Base-by-base conservation (phyloP, 2,329 filamentous ascomycete genomes). In the Aspergillus sp. region DNA sequence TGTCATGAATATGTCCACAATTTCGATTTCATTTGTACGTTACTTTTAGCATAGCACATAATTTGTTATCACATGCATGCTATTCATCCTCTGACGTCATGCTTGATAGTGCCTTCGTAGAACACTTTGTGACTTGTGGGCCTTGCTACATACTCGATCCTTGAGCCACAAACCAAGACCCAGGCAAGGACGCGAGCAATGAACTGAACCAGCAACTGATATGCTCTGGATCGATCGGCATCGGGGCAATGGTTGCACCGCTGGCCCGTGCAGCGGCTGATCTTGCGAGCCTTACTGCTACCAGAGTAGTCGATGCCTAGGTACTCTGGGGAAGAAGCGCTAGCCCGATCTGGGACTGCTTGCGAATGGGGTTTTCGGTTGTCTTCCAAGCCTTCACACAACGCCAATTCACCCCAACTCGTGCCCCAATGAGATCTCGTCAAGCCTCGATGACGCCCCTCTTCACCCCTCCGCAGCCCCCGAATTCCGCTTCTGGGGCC, bases 261-360 rank as follows among this genome's bases (percentile, higher is more conserved):
- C 25, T 23, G 47, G 23, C 22, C 19, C 13, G 13, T 17, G 47
- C 13, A 15, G 19, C 7, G 19, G 13, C 19, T 3, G 13, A 15
- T 48, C 19, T 50, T 31, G 48, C 25, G 25, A 34, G 48, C 11
- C 11, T 41, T 5, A 50, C 7, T 28, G 4, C 25, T 28, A 4
- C 25, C 25, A 28, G 25, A 7, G 4, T 28, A 28, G 25, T 28
- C 25, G 25, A 19, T 19, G 19, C 19, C 19, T 19, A 28, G 25
- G 25, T 28, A 28, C 4, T 50, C 48, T 31, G 48, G 48, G 48
- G 48, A 17, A 15, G 19, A 31, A 6, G 34, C 55, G 22, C 55
- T 57, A 49, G 54, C 64, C 60, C 7, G 4, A 54, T 63, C 38
- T 30, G 57, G 59, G 54, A n/a, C 62, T 64, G 57, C 57, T 64